Conservation (phyloP, 345 rosid species). For the Melaleuca quinquenervia region DNA sequence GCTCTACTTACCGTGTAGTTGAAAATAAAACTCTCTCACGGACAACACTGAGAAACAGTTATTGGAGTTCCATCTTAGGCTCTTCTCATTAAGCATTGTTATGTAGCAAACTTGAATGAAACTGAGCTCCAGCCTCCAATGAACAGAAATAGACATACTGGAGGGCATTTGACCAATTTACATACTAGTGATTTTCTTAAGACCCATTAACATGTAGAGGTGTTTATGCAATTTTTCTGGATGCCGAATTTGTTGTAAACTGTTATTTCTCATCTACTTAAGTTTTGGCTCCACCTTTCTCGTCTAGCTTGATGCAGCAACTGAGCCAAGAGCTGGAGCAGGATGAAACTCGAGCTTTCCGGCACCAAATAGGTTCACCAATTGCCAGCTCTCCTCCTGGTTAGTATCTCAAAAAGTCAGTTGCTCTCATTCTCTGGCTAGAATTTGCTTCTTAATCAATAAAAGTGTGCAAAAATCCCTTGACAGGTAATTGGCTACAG, state of each 20-base stretch:
- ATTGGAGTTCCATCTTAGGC: background rate
- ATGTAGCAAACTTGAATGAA: background rate
- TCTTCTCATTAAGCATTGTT: background rate
- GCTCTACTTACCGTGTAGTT: background rate
- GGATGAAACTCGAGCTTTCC: slow-evolving; percentile 56
- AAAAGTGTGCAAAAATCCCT: slow-evolving; percentile 1
- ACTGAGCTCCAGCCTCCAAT: background rate
- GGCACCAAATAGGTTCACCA: slow-evolving; percentile 62
- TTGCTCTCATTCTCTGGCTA: background rate
- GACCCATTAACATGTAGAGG: background rate
- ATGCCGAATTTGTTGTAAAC: background rate
- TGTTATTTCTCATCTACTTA: background rate
- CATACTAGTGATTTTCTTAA: background rate
- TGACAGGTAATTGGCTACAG: slow-evolving; percentile 70
- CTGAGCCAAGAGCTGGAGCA: slow-evolving; percentile 75
- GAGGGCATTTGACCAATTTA: background rate
- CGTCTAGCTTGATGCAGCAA: slow-evolving; percentile 57
- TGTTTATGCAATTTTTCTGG: background rate
- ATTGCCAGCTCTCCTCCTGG: slow-evolving; percentile 85
- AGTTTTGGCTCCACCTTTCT: background rate
- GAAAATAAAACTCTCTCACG: background rate
- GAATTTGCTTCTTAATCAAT: background rate
- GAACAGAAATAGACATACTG: background rate
- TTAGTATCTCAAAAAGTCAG: slow-evolving; percentile 5
- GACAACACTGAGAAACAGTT: background rate